Evolutionary conservation across 345 rosid species (phyloP).

Genomic region (Raphanus sativus): DNA sequence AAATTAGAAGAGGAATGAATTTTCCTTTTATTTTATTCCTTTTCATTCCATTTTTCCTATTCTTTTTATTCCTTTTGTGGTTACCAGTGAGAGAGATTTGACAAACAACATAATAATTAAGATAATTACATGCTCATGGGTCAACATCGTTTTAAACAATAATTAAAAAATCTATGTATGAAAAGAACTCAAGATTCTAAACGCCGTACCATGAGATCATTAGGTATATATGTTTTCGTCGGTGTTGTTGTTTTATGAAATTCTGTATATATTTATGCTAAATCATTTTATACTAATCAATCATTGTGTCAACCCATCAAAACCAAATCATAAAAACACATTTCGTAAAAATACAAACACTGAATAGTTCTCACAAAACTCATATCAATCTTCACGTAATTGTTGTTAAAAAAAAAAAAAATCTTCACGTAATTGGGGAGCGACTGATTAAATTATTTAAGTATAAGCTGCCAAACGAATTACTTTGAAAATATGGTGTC

Average conservation of each 20-base stretch:
- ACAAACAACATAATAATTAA: neutral
- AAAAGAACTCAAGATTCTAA: slow-evolving; percentile 14
- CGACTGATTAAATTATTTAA: neutral
- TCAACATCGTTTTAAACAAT: neutral
- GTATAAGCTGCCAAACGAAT: neutral
- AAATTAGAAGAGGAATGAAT: no score
- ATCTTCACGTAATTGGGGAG: neutral
- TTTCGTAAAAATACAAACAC: neutral
- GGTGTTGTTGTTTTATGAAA: neutral
- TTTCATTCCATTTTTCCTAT: no score
- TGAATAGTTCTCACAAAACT: neutral
- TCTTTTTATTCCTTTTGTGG: no score
- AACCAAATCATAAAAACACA: neutral
- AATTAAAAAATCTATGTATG: slow-evolving; percentile 8
- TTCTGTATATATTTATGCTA: neutral
- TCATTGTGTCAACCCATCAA: slow-evolving; percentile 5
- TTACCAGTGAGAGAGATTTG: no score
- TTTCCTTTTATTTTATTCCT: no score
- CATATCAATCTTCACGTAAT: neutral
- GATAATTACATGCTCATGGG: slow-evolving; percentile 1
- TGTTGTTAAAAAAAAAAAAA: no score
- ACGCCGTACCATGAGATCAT: slow-evolving; percentile 25
- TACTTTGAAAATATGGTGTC: neutral
- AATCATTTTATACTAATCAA: neutral
- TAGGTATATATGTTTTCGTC: neutral